Conservation (phyloP, 2,329 filamentous ascomycete species). For the Madurella mycetomatis region DNA sequence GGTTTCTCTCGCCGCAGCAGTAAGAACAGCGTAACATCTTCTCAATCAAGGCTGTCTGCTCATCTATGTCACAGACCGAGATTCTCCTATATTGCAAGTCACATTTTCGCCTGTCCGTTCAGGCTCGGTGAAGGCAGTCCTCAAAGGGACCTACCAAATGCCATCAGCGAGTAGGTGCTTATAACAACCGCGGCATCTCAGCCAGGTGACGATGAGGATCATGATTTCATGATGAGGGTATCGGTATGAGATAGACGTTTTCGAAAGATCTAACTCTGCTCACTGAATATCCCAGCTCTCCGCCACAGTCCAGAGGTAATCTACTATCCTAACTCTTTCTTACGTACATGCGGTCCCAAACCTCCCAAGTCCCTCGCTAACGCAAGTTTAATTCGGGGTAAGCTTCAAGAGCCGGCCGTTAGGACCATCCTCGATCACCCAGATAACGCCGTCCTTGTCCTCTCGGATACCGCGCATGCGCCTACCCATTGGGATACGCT, state of each 20-base stretch:
- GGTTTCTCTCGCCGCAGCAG: background rate
- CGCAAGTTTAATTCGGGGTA: slow-evolving; percentile 25
- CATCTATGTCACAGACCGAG: background rate
- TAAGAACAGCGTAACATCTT: background rate
- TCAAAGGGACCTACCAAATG: background rate
- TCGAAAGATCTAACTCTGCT: background rate
- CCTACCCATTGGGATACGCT: slow-evolving; percentile 31
- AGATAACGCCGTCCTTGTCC: slow-evolving; percentile 30
- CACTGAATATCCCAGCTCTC: background rate
- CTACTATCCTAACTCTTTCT: background rate
- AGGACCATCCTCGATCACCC: slow-evolving; percentile 32
- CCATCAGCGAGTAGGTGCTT: background rate
- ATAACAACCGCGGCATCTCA: background rate
- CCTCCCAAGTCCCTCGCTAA: slow-evolving; percentile 23
- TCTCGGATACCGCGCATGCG: slow-evolving; percentile 33
- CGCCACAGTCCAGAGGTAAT: background rate
- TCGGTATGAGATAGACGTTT: background rate
- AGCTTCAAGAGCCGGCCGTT: slow-evolving; percentile 32
- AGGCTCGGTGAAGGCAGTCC: background rate
- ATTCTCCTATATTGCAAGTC: background rate
- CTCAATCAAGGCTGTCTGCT: background rate
- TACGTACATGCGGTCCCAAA: slow-evolving; percentile 10
- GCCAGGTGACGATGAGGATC: background rate
- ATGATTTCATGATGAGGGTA: background rate
- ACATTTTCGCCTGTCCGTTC: background rate